Evolutionary conservation across 805 yeast species (phyloP), one percentile per base, ranked within the genome.

Genomic region (Candida morakotiae): DNA sequence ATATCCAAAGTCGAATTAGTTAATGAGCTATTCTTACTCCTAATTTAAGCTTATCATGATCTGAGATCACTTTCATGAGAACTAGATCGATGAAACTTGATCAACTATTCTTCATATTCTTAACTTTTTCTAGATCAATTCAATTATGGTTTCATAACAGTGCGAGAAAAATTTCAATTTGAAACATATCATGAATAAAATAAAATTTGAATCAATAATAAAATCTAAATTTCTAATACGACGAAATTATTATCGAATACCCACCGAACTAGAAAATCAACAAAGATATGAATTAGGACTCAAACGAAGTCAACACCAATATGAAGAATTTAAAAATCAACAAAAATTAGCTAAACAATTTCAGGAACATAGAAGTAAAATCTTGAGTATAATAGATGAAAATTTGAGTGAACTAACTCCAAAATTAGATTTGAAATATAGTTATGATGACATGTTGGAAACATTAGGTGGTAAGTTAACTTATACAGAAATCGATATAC

Each of bases 401-500:
- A 26, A 30, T 15, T 28, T 35, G n/a, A 21, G 34, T 21, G 29
- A 16, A 5, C n/a, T 38, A 3, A 25, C 14, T 17, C 19, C 27
- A 18, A 13, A 39, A 10, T 21, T 18, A 9, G 6, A 23, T 3
- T 9, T 22, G 5, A 8, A 6, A 7, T 22, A 9, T 15, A 15
- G 11, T 15, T 34, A 35, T 27, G 22, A 26, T 5, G 38, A 38
- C 17, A 20, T 37, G 31, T 7, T 18, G 10, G 19, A 24, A 9
- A 9, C 16, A 11, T 10, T 34, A 7, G 36, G 38, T 3, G 36
- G 38, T 3, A 15, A 18, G 15, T 13, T 37, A 5, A 35, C 28
- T 4, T 51, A 49, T 18, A 41, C 44, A 30, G 42, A 46, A 3
- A 40, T 52, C 5, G 52, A 54, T 3, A 49, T 58, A 18, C 48